Evolutionary conservation across 73 alveolate species (phyloP).

Genomic region (Paraurostyla sp.): DNA sequence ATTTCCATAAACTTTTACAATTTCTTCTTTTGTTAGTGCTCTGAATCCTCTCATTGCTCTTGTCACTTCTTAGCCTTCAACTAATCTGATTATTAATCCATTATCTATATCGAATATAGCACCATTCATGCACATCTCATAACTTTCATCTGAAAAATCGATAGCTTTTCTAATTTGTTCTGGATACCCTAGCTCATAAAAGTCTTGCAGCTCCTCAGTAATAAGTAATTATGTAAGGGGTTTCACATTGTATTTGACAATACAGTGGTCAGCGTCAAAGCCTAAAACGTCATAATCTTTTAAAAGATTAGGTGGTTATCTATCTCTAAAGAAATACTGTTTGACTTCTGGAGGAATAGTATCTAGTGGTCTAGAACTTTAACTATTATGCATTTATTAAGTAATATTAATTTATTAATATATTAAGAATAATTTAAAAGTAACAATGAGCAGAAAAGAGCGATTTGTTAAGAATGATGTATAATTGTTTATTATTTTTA

Average conservation of each 20-base stretch:
- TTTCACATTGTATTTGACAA: slow-evolving; percentile 45
- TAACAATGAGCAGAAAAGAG: slow-evolving; percentile 41
- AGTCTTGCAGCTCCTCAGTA: slow-evolving; percentile 1
- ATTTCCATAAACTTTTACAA: slow-evolving; percentile 13
- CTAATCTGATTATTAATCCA: slow-evolving; percentile 43
- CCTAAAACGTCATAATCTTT: slow-evolving; percentile 68
- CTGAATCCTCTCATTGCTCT: slow-evolving; percentile 56
- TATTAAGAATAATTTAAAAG: neutral
- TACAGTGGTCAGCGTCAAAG: slow-evolving; percentile 68
- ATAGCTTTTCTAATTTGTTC: neutral
- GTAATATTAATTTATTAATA: neutral
- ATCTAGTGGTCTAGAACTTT: neutral
- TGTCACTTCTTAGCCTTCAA: slow-evolving; percentile 50
- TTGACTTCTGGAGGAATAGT: slow-evolving; percentile 50
- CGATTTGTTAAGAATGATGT: neutral
- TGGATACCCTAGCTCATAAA: slow-evolving; percentile 55
- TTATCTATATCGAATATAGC: slow-evolving; percentile 45
- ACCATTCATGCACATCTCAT: slow-evolving; percentile 48
- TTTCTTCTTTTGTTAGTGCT: neutral
- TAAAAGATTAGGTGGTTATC: slow-evolving; percentile 2
- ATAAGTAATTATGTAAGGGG: slow-evolving; percentile 17
- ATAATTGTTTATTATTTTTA: neutral
- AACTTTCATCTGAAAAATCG: neutral
- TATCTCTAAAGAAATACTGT: slow-evolving; percentile 28
- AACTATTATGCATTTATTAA: neutral